Base-by-base conservation (phyloP, 2,329 filamentous ascomycete species). In the Aspergillus sp. region DNA sequence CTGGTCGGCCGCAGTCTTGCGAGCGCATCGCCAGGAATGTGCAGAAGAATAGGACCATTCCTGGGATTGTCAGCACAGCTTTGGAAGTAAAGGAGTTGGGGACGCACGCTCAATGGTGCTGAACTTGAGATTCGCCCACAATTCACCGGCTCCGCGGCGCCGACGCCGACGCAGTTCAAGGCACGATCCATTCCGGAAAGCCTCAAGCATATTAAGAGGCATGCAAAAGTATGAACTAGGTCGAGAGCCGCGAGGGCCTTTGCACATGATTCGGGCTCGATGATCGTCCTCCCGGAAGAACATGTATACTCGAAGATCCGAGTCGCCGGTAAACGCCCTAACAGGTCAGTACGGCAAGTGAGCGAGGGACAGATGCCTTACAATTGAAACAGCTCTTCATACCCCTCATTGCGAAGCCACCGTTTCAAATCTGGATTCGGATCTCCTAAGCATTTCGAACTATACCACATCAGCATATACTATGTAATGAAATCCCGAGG, bases 81-180 rank as follows among this genome's bases (percentile, higher is more conserved):
- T 27, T 27, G 3, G 30, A 23, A 41, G 37, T 51, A 46, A 51
- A 25, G 7, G 23, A 33, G 7, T 32, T 12, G 15, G 27, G 17
- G 41, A 59, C 64, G 46, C 66, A 78, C 78, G 68, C 61, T 83
- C 80, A 48, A 80, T 76, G 4, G 74, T 65, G 5, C 68, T 66
- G 60, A 82, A 83, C 27, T 76, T 74, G 10, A 83, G 62, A 45
- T 70, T 72, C 2, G 76, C 72, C 79, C 79, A 82, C 5, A 78
- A 56, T 17, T 73, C 64, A 33, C 75, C 67, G 23, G 69, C 63
- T 10, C 60, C 69, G 23, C 72, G 72, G 5, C 53, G 54, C 15
- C 51, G 52, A 5, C 60, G 62, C 25, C 64, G 62, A 41, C 65
- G 61, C 10, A 74, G 50, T 32, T 68, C 64, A 15, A 74, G 61